Evolutionary conservation across 257 asterid species (phyloP), one percentile per base, ranked within the genome.

Genomic region (Orobanche coerulescens): DNA sequence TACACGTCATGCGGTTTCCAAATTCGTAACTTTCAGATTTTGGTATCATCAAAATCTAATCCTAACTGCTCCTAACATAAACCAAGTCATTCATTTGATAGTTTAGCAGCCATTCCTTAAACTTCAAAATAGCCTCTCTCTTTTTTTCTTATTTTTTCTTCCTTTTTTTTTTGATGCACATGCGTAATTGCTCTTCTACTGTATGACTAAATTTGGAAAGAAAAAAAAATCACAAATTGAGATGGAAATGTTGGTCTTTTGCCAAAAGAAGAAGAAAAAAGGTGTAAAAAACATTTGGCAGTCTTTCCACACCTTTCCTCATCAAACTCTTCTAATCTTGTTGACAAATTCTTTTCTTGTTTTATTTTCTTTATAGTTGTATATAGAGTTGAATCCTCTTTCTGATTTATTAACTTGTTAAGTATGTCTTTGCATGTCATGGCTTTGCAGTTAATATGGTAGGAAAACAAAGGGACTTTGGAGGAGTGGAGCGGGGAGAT

Each of bases 401-500:
- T 62, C 39, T 46, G 5, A 4, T 51, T 46, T 14, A 31, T 50
- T 39, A 20, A 30, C 39, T 57, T 23, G 47, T 47, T 54, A 66
- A 61, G 24, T 14, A 53, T 28, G 70, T 40, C 64, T 58, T 67
- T 64, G 66, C 66, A 62, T 70, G 23, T 54, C 64, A 40, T 56
- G 61, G 42, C 65, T 36, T 75, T 69, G 61, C 66, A 93, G 99
- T 84, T 62, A 86, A 86, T 71, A 69, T 78, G 80, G 72, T 57
- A 22, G 95, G 95, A 61, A 86, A 74, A 70, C 84, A 59, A 54
- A 79, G 90, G 71, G 96, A 89, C 67, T 93, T 93, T 75, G 97
- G 97, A 64, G 99, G 97, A 72, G 58, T 83, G 80, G 97, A 86
- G 65, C 72, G 63, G 53, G 96, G 79, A 36, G 99, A 89, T 79